Base-by-base conservation (phyloP, 768 basidiomycete species). In the Podaxis carcinomalis region DNA sequence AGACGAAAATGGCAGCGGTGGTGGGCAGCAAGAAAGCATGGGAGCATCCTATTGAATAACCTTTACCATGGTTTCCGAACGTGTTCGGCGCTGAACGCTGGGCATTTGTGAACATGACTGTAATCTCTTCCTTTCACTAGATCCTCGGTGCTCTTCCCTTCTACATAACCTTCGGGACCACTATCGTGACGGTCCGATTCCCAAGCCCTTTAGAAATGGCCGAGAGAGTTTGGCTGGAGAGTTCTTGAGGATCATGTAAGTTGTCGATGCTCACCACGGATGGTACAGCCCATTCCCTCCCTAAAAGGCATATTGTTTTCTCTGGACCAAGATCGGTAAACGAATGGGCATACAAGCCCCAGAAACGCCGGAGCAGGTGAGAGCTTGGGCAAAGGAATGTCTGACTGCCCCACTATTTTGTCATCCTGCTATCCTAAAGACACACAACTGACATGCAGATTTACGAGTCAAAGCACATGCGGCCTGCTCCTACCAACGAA, bases 331-430 rank as follows among this genome's bases (percentile, higher is more conserved):
- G 62, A 73, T 83, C 10, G 81, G 81, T 2, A 65, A 66, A 40
- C 69, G 75, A 51, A 82, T 84, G 82, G 69, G 73, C 5, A 82
- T 84, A 51, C 64, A 70, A 49, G 74, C 77, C 39, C 83, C 81
- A 1, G 72, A 72, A 2, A 74, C 72, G 1, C 40, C 77, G 13
- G 72, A 77, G 16, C 77, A 67, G 3, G 64, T 82, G 57, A 62
- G 63, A 13, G 67, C 62, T 4, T 83, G 80, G 81, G 68, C 73
- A 16, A 59, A 64, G 65, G 80, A 11, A 16, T 44, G 1, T 28
- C 3, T 3, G 32, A 9, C 37, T 37, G 11, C 14, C 10, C 36
- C 21, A 7, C 19, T 6, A 44, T 19, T 19, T 19, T 9, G 6
- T 16, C 16, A 9, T 42, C 14, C 16, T 9, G 7, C 9, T 6